phyloP scores from a whole-genome alignment of 2,329 filamentous ascomycete species.

The Lizonia empirigonia region DNA sequence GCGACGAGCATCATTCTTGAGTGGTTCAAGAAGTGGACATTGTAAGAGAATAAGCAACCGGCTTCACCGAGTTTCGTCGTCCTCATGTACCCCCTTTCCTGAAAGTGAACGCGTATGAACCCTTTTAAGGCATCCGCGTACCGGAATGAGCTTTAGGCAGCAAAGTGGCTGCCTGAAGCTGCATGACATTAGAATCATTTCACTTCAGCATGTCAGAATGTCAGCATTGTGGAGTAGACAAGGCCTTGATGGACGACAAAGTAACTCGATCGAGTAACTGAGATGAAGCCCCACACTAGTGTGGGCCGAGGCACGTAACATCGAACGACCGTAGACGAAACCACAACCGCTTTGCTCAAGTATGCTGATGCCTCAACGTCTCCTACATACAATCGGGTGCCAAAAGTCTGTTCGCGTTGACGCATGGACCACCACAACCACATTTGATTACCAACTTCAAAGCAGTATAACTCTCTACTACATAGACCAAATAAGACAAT shows the following conservation, averaged over 20 bases:
- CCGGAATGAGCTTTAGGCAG: too few species aligned
- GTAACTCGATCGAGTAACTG: neutral
- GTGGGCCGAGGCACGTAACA: constrained; percentile 6
- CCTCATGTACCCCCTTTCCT: too few species aligned
- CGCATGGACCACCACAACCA: too few species aligned
- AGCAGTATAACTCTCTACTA: too few species aligned
- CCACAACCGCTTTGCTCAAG: neutral
- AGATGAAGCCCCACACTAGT: constrained; percentile 6
- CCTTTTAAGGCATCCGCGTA: too few species aligned
- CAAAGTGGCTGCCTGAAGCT: too few species aligned
- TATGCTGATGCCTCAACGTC: neutral
- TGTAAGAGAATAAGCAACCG: too few species aligned
- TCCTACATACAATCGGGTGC: neutral
- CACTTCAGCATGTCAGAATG: neutral
- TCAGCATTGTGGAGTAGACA: neutral
- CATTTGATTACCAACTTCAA: too few species aligned
- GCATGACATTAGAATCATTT: too few species aligned
- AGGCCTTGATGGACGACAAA: neutral
- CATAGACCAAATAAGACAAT: too few species aligned
- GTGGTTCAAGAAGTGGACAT: constrained; percentile 38
- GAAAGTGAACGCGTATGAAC: too few species aligned
- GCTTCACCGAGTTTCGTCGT: neutral
- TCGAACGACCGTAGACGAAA: neutral
- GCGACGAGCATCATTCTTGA: constrained; percentile 41
- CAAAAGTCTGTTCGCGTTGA: too few species aligned